Base-by-base conservation (phyloP, 148 eudicot species). In the Camellia sinensis region DNA sequence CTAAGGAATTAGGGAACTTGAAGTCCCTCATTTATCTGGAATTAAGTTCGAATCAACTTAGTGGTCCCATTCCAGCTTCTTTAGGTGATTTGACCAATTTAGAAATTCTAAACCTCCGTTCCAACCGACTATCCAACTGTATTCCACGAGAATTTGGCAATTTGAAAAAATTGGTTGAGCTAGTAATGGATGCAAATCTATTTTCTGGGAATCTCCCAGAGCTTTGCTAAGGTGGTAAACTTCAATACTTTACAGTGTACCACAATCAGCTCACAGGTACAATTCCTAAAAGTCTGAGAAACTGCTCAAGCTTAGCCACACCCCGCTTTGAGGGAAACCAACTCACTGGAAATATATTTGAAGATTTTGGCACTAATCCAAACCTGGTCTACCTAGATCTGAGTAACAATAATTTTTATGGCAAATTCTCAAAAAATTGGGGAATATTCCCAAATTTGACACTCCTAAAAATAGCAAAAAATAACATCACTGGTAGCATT, bases 341-440 rank as follows among this genome's bases (percentile, higher is more conserved):
- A 52, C 80, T 88, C n/a, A 67, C 61, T 21, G 85, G 88, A 4
- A 64, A 82, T 68, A 46, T 88, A 18, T 69, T 85, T 2, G 45
- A 70, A 74, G 79, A 65, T 44, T 83, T 83, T 77, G 88, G 85
- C 22, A 76, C 81, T 21, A 77, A 85, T 67, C 85, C 86, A 13
- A 75, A 73, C 37, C 80, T 88, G 52, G 50, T 64, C 45, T 85
- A 72, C 5, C 66, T 85, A 19, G 76, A 71, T 14, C 37, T 85
- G 40, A 80, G 84, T 19, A 37, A 63, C 63, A 87, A 87, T 81
- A 80, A 77, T 45, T 85, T 87, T 59, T 65, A 43, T 19, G 88
- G 90, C 2, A 56, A 67, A 45, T 29, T 85, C 69, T 76, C 83
- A 15, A 44, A 74, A 18, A 46, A 57, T 1, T 87, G 89, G 89